Evolutionary conservation across 768 basidiomycete species (phyloP).

Genomic region (Imleria badia): DNA sequence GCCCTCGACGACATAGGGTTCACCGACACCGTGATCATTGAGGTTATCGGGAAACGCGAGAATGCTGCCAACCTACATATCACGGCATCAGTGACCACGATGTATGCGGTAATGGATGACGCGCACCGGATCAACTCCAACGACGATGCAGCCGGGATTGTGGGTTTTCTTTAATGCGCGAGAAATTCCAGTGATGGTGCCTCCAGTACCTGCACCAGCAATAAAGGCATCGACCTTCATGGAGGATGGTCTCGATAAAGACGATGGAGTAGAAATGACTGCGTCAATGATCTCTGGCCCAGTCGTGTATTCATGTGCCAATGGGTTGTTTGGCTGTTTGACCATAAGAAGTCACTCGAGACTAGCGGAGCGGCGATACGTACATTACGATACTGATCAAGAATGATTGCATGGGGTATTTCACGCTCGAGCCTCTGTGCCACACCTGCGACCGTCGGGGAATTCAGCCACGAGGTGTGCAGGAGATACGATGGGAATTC

Average conservation of each 20-base stretch:
- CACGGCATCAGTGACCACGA: constrained; percentile 7
- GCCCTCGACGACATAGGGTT: constrained; percentile 83
- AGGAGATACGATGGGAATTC: constrained; percentile 35
- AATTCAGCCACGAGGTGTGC: constrained; percentile 77
- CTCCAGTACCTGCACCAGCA: constrained; percentile 92
- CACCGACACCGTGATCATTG: constrained; percentile 48
- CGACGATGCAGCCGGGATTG: constrained; percentile 67
- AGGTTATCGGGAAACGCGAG: constrained; percentile 71
- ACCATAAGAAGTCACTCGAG: neutral
- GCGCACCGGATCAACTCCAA: constrained; percentile 91
- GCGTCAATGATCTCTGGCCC: constrained; percentile 91
- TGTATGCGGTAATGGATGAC: neutral
- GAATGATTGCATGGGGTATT: constrained; percentile 83
- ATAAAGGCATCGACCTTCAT: constrained; percentile 79
- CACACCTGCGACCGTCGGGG: constrained; percentile 84
- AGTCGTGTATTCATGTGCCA: constrained; percentile 88
- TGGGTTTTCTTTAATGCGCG: constrained; percentile 77
- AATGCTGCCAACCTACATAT: constrained; percentile 77
- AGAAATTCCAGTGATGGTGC: constrained; percentile 88
- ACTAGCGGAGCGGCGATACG: constrained; percentile 20
- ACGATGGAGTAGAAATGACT: constrained; percentile 64
- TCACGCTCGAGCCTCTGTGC: constrained; percentile 73
- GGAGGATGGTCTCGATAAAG: constrained; percentile 55
- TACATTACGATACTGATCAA: constrained; percentile 89
- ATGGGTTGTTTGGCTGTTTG: constrained; percentile 74